These are phyloP conservation scores for Gillenia trifoliata DNA, from an alignment of 306 rosid genomes.

Conservation along the genomic window DNA sequence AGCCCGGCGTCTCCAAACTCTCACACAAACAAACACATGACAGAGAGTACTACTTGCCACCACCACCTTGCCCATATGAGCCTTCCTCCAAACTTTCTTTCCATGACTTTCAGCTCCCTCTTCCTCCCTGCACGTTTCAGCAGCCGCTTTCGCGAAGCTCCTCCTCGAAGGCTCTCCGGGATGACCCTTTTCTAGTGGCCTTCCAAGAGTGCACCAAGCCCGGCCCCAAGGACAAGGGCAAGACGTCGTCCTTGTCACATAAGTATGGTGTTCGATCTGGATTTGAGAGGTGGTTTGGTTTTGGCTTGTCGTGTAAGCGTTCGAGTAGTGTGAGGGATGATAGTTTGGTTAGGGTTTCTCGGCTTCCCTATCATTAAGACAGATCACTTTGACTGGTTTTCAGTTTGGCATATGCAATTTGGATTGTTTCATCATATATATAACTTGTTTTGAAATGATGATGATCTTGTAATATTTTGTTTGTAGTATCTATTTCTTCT, in stretches of 20 bases:
- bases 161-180: constrained; percentile 36
- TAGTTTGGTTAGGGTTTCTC: constrained; percentile 42
- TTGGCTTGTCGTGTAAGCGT: constrained; percentile 38
- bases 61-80: constrained; percentile 41
- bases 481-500: too few species aligned
- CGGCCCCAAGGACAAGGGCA: constrained; percentile 11
- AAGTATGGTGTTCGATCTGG: constrained; percentile 11
- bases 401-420: neutral
- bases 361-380: constrained; percentile 18
- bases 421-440: neutral
- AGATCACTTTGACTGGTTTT: constrained; percentile 1
- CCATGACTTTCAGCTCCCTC: constrained; percentile 52
- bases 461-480: neutral
- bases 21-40: neutral
- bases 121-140: constrained; percentile 67
- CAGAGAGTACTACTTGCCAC: constrained; percentile 29
- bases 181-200: constrained; percentile 72
- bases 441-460: neutral
- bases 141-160: constrained; percentile 34
- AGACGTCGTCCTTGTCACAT: neutral
- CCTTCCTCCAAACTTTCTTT: neutral
- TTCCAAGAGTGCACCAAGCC: constrained; percentile 60
- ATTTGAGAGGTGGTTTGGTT: constrained; percentile 28
- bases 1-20: constrained; percentile 52
- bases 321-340: constrained; percentile 40